A percentile compares a stretch with the other conserved stretches of the same genome.
These are phyloP conservation scores for Intubia oerlemansii DNA, from an alignment of 2,329 filamentous ascomycete genomes.

Conservation along the genomic window DNA sequence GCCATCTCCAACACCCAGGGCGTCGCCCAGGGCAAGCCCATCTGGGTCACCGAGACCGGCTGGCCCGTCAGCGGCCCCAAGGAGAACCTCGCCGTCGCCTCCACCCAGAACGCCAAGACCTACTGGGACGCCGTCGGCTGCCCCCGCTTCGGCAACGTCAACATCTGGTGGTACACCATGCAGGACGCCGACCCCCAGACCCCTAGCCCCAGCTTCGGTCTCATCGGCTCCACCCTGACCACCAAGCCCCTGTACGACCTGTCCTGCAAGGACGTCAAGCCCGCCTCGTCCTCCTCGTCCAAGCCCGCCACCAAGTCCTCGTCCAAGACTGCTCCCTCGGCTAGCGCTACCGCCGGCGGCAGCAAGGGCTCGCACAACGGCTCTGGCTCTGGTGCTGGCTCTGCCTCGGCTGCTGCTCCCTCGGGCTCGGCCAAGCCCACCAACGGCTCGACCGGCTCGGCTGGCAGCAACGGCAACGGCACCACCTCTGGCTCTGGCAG, in stretches of 20 bases:
- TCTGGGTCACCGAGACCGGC: conserved; percentile 81
- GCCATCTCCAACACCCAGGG: conserved; percentile 38
- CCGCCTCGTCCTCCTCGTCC: conserved; percentile 2
- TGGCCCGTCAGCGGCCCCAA: conserved; percentile 56
- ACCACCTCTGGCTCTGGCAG: conserved; percentile 1
- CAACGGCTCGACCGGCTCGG: neutral
- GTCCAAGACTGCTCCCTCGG: conserved; percentile 3
- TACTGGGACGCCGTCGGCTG: conserved; percentile 70
- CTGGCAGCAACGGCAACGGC: conserved; percentile 1
- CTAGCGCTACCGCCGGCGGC: conserved; percentile 1
- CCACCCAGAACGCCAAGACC: conserved; percentile 44
- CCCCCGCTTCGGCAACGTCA: conserved; percentile 38
- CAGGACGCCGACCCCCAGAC: conserved; percentile 39
- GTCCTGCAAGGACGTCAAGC: conserved; percentile 20
- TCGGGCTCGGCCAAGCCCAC: neutral
- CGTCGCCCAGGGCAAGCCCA: conserved; percentile 41
- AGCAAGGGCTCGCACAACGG: no score
- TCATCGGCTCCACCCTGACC: conserved; percentile 33
- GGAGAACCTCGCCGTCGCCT: conserved; percentile 40
- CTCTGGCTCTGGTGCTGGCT: neutral
- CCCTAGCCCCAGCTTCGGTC: conserved; percentile 48
- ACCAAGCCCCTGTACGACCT: conserved; percentile 40
- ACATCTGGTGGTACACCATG: conserved; percentile 61
- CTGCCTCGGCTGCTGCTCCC: neutral
- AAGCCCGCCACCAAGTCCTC: conserved; percentile 9